Conservation (phyloP, 2,329 filamentous ascomycete species). For the Trichophyton benhamiae region DNA sequence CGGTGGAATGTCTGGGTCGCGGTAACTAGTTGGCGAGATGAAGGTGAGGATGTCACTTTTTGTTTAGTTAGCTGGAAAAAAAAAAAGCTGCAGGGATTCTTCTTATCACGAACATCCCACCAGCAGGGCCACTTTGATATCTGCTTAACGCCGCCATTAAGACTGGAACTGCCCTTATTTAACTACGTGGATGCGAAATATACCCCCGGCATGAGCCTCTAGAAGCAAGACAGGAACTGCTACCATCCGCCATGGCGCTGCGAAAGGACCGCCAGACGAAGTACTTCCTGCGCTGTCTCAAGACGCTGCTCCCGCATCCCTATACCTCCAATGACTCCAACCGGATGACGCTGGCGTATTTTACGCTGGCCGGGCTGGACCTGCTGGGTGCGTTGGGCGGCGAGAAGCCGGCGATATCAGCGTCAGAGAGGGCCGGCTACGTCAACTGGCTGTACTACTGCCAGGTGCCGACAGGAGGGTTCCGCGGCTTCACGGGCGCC, state of each 20-base stretch:
- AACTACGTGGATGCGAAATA: background rate
- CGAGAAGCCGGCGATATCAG: slow-evolving; percentile 27
- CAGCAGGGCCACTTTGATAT: background rate
- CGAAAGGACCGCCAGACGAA: slow-evolving; percentile 57
- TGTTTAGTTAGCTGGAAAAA: background rate
- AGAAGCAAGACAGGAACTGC: background rate
- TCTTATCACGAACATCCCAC: background rate
- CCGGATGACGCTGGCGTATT: slow-evolving; percentile 79
- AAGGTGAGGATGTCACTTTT: background rate
- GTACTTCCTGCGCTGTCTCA: slow-evolving; percentile 86
- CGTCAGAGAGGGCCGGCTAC: slow-evolving; percentile 52
- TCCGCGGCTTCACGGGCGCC: slow-evolving; percentile 70
- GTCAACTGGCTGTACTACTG: slow-evolving; percentile 52
- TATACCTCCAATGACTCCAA: slow-evolving; percentile 87
- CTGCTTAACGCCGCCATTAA: background rate
- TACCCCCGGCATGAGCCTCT: background rate
- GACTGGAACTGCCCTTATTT: background rate
- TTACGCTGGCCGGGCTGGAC: slow-evolving; percentile 76
- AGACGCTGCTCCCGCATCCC: slow-evolving; percentile 62
- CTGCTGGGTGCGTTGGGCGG: slow-evolving; percentile 55
- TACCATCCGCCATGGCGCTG: background rate
- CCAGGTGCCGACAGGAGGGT: slow-evolving; percentile 70
- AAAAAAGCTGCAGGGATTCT: background rate
- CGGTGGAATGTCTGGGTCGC: too few species aligned
- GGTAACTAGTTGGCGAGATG: background rate